Evolutionary conservation across 352 stramenopile species (phyloP).

Genomic region (Halophytophthora batemanensis): DNA sequence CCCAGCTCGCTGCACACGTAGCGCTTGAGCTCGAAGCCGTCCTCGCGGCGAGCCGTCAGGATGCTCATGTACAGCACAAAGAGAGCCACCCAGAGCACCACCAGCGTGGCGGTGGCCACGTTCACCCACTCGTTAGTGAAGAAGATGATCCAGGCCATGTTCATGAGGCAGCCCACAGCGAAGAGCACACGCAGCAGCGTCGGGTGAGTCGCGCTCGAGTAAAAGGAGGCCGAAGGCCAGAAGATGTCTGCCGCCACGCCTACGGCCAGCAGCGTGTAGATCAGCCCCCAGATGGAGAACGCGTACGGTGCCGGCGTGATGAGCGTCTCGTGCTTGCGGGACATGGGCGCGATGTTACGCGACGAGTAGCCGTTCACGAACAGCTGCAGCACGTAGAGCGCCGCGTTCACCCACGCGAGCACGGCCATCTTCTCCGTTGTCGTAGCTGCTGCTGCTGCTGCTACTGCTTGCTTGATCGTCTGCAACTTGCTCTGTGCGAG

Average conservation of each 20-base stretch:
- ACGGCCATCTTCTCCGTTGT: slow-evolving; percentile 20
- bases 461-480: too few species aligned
- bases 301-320: slow-evolving; percentile 72
- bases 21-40: slow-evolving; percentile 41
- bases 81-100: slow-evolving; percentile 62
- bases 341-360: slow-evolving; percentile 48
- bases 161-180: slow-evolving; percentile 56
- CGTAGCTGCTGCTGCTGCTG: neutral
- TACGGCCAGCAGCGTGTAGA: slow-evolving; percentile 68
- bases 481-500: too few species aligned
- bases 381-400: slow-evolving; percentile 63
- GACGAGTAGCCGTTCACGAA: slow-evolving; percentile 54
- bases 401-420: slow-evolving; percentile 55
- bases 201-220: slow-evolving; percentile 42
- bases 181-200: slow-evolving; percentile 56
- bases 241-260: slow-evolving; percentile 67
- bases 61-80: slow-evolving; percentile 58
- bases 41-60: slow-evolving; percentile 33
- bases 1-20: slow-evolving; percentile 61
- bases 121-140: slow-evolving; percentile 71
- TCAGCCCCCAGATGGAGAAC: slow-evolving; percentile 81
- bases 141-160: slow-evolving; percentile 68
- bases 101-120: slow-evolving; percentile 43
- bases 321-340: slow-evolving; percentile 63
- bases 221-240: slow-evolving; percentile 58